phyloP scores from a whole-genome alignment of 176 grass and related monocot species.

The Aegilops tauschii region DNA sequence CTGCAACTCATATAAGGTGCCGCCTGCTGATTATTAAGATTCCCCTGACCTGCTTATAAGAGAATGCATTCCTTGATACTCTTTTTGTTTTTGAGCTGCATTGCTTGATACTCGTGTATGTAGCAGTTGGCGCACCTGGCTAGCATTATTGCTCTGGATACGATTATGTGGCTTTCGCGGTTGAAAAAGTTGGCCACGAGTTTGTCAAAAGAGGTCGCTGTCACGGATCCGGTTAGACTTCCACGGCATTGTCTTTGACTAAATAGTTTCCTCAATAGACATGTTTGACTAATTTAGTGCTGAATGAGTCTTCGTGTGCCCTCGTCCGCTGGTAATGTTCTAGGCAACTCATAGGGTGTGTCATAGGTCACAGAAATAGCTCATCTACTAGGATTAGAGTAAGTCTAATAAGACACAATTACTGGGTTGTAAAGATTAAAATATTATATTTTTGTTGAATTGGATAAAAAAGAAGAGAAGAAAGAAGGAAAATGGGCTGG shows the following conservation, averaged over 20 bases:
- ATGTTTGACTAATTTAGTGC: no score
- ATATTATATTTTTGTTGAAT: no score
- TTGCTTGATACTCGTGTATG: neutral
- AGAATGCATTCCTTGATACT: neutral
- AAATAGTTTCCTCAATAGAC: no score
- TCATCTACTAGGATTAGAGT: no score
- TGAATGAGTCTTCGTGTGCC: no score
- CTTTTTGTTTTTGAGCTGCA: neutral
- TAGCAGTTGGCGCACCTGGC: neutral
- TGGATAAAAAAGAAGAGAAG: no score
- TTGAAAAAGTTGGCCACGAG: neutral
- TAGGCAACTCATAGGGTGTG: no score
- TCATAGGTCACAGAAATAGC: no score
- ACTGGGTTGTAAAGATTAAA: no score
- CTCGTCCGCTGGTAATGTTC: no score
- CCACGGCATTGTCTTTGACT: neutral
- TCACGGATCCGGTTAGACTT: neutral
- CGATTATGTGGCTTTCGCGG: neutral
- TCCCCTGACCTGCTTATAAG: neutral
- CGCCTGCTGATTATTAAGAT: neutral
- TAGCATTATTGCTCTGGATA: neutral
- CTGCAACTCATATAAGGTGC: neutral
- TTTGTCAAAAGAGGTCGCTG: neutral
- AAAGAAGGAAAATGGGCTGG: no score
- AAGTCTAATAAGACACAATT: no score